Evolutionary conservation across 1,139 yeast genomes (phyloP), one percentile per base, ranked within the genome.

Genomic region (Yamadazyma membranifaciens): DNA sequence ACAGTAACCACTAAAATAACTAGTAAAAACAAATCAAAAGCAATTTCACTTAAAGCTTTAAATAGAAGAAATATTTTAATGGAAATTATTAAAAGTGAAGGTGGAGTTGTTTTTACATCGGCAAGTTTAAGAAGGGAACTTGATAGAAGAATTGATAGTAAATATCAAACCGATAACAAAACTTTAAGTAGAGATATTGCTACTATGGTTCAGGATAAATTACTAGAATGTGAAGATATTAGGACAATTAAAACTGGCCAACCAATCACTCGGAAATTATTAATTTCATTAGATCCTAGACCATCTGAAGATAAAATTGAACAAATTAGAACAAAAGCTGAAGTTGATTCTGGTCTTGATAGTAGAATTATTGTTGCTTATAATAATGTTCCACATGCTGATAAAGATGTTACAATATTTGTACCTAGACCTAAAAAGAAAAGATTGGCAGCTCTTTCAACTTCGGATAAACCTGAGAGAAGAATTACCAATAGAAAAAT

Each of bases 131-230:
- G 69, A 35, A 57, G 71, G 15, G 41, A 46, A 9, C 46, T 78
- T 13, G 78, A 77, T 37, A 54, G 56, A 34, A 43, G 51, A 12
- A 50, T 77, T 37, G 65, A 65, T 3, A 58, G 55, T 17, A 52
- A 60, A 2, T 72, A 78, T 10, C 43, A 51, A 0, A 70, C 79
- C 2, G 83, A 78, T 51, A 60, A 64, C 41, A 71, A 70, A 43
- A 78, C 83, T 0, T 43, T 77, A 6, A 64, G 66, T 1, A 62
- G 78, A 36, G 83, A 78, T 51, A 65, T 75, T 1, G 54, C 62
- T 2, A 41, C 50, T 11, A 47, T 66, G 16, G 57, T 60, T 2
- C 46, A 51, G 7, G 47, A 45, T 38, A 56, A 57, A 1, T 56
- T 54, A 3, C 38, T 71, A 14, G 68, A 65, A 38, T 54, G 61